A percentile compares a stretch with the other conserved stretches of the same genome.
These are phyloP conservation scores for Dipteronia dyeriana DNA, from an alignment of 345 rosid genomes.

Conservation along the genomic window DNA sequence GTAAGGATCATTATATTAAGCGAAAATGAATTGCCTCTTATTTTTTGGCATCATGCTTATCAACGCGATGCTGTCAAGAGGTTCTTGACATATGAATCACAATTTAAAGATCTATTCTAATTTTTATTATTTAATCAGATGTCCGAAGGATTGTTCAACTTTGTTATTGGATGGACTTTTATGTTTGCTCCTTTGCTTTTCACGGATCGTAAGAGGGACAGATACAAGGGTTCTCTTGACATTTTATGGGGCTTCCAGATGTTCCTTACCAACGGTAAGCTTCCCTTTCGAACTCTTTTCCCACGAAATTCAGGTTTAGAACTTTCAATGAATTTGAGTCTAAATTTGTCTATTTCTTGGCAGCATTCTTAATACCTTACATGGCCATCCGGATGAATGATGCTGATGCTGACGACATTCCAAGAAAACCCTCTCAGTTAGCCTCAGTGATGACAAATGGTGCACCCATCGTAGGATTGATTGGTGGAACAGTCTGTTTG, in stretches of 20 bases:
- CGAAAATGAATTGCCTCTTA: background rate
- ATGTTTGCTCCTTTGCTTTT: conserved; percentile 94
- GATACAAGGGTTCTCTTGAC: conserved; percentile 77
- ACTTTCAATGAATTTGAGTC: background rate
- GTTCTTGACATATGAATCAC: conserved; percentile 5
- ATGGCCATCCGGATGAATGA: conserved; percentile 84
- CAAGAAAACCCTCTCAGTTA: conserved; percentile 55
- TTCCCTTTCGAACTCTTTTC: conserved; percentile 24
- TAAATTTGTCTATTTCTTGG: conserved; percentile 4
- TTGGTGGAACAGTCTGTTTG: conserved; percentile 74
- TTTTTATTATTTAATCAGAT: conserved; percentile 39
- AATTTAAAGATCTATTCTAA: background rate
- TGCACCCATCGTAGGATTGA: conserved; percentile 67
- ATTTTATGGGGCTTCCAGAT: conserved; percentile 84
- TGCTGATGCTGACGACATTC: conserved; percentile 36
- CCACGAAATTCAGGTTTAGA: background rate
- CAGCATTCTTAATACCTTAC: conserved; percentile 92
- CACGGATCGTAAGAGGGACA: conserved; percentile 77
- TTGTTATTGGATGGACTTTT: conserved; percentile 93
- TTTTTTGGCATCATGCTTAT: conserved; percentile 1
- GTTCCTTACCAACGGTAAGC: conserved; percentile 92
- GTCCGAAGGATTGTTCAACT: conserved; percentile 94
- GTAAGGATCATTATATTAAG: conserved; percentile 43
- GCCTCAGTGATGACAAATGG: conserved; percentile 70
- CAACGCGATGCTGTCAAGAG: conserved; percentile 5